Base-by-base conservation (phyloP, 495 filamentous ascomycete genomes). In the Letharia columbiana region DNA sequence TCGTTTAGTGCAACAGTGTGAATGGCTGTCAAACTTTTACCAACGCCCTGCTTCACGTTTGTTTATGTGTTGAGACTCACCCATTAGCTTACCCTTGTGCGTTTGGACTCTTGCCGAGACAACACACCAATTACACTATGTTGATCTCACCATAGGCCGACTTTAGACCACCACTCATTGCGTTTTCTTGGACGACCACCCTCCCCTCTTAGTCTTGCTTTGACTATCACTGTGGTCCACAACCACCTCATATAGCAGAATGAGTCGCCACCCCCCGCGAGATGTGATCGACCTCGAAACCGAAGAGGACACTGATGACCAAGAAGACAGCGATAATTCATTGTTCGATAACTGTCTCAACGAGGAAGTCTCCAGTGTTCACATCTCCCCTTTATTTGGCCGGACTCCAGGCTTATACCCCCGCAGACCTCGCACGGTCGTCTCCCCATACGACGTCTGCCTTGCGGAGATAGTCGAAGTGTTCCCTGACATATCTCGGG, bases 401-500 rank as follows among this genome's bases (percentile, higher is more conserved):
- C 28, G 12, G 15, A 56, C 28, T 33, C 52, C 15, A 1, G 13
- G 31, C 28, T 12, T 31, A 35, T 35, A 15, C 31, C 6, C 31
- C 52, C 15, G 52, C 28, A 12, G 11, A 56, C 12, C 39, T 41
- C 58, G n/a, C 37, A 42, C 39, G 17, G 23, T 35, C 23, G 20
- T 35, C 59, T 35, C 44, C 52, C 50, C 58, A 6, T 72, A 66
- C 63, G 58, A 77, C 68, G 66, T 72, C 75, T 67, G 76, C 75
- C 63, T 82, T 69, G 63, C 63, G 59, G 71, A 78, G 75, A 70
- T 84, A 31, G 31, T 80, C 11, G 73, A 77, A 35, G 69, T 84
- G 31, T 84, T 84, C 63, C 83, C 83, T 7, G 81, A 79, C 57
- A 80, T 83, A 52, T 78, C 75, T 62, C 73, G 73, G 23, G 70